A percentile compares a stretch with the other conserved stretches of the same genome.
These are phyloP conservation scores for Fusarium sp. DNA, from an alignment of 2,329 filamentous ascomycete species.

Conservation along the genomic window DNA sequence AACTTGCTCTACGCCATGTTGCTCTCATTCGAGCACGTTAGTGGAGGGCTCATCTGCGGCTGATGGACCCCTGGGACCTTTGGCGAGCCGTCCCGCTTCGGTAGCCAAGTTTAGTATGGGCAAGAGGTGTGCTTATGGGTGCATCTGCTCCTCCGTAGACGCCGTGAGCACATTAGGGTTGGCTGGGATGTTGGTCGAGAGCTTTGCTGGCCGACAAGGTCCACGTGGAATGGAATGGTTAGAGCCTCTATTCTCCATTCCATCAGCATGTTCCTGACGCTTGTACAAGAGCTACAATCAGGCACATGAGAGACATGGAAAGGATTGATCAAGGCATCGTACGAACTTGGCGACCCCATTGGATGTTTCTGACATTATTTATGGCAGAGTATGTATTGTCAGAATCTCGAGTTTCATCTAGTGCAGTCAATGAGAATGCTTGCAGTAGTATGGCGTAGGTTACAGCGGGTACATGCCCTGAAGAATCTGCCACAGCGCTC, in stretches of 20 bases:
- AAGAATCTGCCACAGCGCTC: background rate
- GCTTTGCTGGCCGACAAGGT: background rate
- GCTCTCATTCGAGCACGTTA: slow-evolving; percentile 16
- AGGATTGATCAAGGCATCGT: too few species aligned
- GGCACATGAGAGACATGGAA: too few species aligned
- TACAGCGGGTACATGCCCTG: background rate
- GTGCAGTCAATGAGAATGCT: too few species aligned
- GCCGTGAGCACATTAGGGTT: background rate
- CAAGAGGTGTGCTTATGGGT: background rate
- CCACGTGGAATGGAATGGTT: too few species aligned
- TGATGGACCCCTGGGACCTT: background rate
- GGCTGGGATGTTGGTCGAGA: background rate
- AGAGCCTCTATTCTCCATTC: too few species aligned
- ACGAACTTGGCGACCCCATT: too few species aligned
- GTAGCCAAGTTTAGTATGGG: background rate
- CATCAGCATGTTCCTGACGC: background rate
- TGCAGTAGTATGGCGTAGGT: background rate
- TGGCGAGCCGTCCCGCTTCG: background rate
- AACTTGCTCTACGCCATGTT: background rate
- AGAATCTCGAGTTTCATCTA: too few species aligned
- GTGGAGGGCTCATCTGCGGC: background rate
- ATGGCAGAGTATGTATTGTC: too few species aligned
- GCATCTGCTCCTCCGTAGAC: background rate
- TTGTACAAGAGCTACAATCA: background rate
- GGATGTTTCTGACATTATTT: too few species aligned